phyloP scores from a whole-genome alignment of 2,329 filamentous ascomycete genomes.

The Coniochaeta ligniaria region DNA sequence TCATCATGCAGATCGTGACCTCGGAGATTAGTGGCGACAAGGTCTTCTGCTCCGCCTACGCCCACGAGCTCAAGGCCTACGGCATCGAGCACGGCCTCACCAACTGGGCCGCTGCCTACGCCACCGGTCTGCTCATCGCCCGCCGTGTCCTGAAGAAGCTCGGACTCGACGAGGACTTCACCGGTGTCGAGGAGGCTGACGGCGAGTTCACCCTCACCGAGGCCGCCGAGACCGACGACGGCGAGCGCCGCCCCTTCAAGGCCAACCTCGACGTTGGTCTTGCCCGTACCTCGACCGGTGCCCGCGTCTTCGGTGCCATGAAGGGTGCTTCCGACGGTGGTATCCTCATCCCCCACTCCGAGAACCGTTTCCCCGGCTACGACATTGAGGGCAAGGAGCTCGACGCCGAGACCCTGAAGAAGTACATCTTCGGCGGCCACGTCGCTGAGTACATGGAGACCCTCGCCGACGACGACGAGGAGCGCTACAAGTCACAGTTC shows the following conservation, averaged over 20 bases:
- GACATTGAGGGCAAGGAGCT: constrained; percentile 98
- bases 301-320: constrained; percentile 98
- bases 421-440: constrained; percentile 98
- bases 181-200: constrained; percentile 92
- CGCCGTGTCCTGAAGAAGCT: constrained; percentile 97
- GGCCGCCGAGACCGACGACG: constrained; percentile 83
- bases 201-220: constrained; percentile 96
- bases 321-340: constrained; percentile 99
- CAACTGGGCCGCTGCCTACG: constrained; percentile 99
- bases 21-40: constrained; percentile 98
- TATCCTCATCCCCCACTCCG: constrained; percentile 93
- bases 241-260: constrained; percentile 98
- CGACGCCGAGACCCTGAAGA: constrained; percentile 91
- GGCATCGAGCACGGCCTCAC: constrained; percentile 97
- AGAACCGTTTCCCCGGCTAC: constrained; percentile 99
- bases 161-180: constrained; percentile 85
- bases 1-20: constrained; percentile 94
- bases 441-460: constrained; percentile 99
- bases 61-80: constrained; percentile 96
- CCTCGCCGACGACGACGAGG: constrained; percentile 98
- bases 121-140: constrained; percentile 92
- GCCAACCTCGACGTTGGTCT: constrained; percentile 97
- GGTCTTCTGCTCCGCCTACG: constrained; percentile 86
- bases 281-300: constrained; percentile 93
- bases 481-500: constrained; percentile 99